Conservation (phyloP, 768 basidiomycete genomes). For the Mycena epipterygia region DNA sequence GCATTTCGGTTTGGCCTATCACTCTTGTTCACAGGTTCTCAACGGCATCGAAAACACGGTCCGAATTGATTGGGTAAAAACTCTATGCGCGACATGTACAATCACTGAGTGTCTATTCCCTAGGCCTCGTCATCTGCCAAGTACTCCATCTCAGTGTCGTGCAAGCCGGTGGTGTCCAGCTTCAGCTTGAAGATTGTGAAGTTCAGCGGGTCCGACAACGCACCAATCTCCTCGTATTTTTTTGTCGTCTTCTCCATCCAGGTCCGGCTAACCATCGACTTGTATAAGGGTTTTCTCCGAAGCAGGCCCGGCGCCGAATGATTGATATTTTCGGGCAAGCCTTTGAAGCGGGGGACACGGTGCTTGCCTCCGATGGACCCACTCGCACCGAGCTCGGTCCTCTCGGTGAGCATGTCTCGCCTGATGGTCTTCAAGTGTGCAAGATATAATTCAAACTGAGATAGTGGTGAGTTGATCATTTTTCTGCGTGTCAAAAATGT, state of each 20-base stretch:
- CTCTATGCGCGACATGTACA: not conserved
- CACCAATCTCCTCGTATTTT: not conserved
- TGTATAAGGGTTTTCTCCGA: not conserved
- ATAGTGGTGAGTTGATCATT: not conserved
- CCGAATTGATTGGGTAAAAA: not conserved
- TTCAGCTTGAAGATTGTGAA: conserved; percentile 1
- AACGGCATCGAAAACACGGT: not conserved
- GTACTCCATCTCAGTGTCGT: not conserved
- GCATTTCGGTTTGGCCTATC: no score
- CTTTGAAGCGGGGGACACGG: conserved; percentile 9
- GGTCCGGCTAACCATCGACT: not conserved
- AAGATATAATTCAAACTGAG: not conserved
- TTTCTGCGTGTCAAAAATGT: not conserved
- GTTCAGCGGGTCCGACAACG: not conserved
- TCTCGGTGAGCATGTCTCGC: not conserved
- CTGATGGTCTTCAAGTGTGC: conserved; percentile 1
- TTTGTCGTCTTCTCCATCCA: not conserved
- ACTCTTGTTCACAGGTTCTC: no score
- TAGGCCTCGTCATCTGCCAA: conserved; percentile 13
- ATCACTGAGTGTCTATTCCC: not conserved
- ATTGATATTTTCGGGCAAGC: not conserved
- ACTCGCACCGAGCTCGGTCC: not conserved
- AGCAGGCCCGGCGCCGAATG: not conserved
- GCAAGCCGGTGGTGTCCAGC: not conserved
- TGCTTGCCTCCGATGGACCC: not conserved